Percentiles rank a stretch among this genome's conserved stretches.
phyloP scores from a whole-genome alignment of 2,329 filamentous ascomycete genomes.

The Basipetospora chlamydospora region DNA sequence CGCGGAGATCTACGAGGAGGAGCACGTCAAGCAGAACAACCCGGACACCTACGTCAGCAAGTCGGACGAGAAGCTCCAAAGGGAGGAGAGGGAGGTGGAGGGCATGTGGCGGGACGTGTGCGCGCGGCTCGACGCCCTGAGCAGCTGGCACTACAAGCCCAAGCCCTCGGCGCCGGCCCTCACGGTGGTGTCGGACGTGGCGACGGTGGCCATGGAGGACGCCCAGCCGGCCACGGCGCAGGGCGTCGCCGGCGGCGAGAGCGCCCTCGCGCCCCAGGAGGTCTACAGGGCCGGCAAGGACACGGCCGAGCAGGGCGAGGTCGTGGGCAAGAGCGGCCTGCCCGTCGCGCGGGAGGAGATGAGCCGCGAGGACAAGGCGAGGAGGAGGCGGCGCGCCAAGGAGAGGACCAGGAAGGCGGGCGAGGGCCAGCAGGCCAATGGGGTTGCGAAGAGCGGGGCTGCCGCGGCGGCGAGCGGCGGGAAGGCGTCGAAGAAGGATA shows the following conservation, averaged over 20 bases:
- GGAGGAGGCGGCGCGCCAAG: conserved; percentile 67
- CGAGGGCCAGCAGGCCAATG: conserved; percentile 17
- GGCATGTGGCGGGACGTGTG: conserved; percentile 70
- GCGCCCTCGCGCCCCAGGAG: conserved; percentile 84
- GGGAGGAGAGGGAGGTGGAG: conserved; percentile 72
- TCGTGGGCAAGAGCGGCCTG: conserved; percentile 63
- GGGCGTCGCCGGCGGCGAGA: conserved; percentile 52
- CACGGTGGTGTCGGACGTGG: conserved; percentile 77
- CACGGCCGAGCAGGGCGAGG: conserved; percentile 42
- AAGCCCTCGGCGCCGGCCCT: conserved; percentile 70
- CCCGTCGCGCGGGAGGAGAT: conserved; percentile 75
- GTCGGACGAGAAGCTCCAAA: conserved; percentile 66
- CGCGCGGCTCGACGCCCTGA: conserved; percentile 72
- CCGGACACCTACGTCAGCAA: conserved; percentile 67
- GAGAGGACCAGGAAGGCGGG: conserved; percentile 64
- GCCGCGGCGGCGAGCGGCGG: conserved; percentile 15
- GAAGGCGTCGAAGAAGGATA: conserved; percentile 27
- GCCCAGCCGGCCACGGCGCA: conserved; percentile 73
- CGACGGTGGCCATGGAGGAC: conserved; percentile 90
- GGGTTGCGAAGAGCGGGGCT: conserved; percentile 7
- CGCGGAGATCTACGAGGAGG: conserved; percentile 87
- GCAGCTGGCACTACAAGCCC: conserved; percentile 90
- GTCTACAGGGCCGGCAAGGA: conserved; percentile 72
- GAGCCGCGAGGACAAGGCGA: conserved; percentile 69
- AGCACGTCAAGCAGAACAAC: conserved; percentile 66